Evolutionary conservation across 257 asterid genomes (phyloP).

Genomic region (Solanum commersonii): DNA sequence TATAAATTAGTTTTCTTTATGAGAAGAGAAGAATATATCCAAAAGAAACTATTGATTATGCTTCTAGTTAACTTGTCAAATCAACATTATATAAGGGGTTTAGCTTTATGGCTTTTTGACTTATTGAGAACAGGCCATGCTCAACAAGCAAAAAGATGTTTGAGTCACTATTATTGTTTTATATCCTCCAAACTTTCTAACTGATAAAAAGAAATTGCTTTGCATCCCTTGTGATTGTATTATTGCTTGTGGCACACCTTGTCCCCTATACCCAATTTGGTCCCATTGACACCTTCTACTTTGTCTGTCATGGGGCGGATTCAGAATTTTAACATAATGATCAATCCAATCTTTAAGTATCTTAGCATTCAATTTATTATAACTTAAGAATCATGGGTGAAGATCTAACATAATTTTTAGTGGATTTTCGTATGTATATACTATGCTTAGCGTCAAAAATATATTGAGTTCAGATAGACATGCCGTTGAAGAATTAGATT

Average conservation of each 20-base stretch:
- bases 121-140: slow-evolving; percentile 16
- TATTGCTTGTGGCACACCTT: slow-evolving; percentile 26
- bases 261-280: slow-evolving; percentile 10
- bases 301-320: neutral
- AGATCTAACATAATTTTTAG: neutral
- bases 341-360: neutral
- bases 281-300: neutral
- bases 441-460: neutral
- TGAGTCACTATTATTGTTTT: slow-evolving; percentile 18
- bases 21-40: neutral
- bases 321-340: neutral
- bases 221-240: slow-evolving; percentile 24
- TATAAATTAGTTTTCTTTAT: too few species aligned
- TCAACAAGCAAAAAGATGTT: slow-evolving; percentile 7
- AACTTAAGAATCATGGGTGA: neutral
- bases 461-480: neutral
- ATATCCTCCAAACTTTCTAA: slow-evolving; percentile 7
- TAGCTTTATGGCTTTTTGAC: slow-evolving; percentile 7
- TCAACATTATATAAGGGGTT: neutral
- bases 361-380: neutral
- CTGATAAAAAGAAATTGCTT: neutral
- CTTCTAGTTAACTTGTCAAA: neutral
- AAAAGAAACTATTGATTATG: neutral
- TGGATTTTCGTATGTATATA: neutral
- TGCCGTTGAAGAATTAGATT: neutral